Evolutionary conservation across 441 rosid genomes (phyloP).

Genomic region (Flueggea neowawraea): DNA sequence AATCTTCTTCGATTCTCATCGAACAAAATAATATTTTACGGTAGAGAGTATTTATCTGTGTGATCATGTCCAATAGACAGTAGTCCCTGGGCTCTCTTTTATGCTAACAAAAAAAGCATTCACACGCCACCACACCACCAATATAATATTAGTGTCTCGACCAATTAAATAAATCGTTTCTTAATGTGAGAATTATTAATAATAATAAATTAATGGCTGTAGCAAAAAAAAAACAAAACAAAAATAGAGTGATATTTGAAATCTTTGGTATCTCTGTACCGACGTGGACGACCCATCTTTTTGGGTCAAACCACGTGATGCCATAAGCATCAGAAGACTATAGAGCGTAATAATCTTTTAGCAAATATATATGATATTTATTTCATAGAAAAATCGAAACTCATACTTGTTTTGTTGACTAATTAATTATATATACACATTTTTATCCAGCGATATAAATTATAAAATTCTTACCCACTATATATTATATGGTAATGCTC

Average conservation of each 20-base stretch:
- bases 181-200: no score
- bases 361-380: not conserved
- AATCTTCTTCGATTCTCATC: no score
- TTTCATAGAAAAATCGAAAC: not conserved
- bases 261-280: slow-evolving; percentile 13
- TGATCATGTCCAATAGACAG: no score
- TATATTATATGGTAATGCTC: no score
- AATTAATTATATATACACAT: not conserved
- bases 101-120: no score
- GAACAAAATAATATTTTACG: no score
- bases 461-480: no score
- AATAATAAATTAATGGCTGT: not conserved
- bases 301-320: slow-evolving; percentile 30
- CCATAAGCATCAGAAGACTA: not conserved
- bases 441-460: no score
- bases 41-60: no score
- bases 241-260: not conserved
- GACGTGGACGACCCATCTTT: slow-evolving; percentile 27
- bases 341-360: not conserved
- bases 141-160: not conserved
- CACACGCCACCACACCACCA: slow-evolving; percentile 14
- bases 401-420: not conserved
- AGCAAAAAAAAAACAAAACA: not conserved
- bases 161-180: not conserved
- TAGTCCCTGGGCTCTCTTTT: no score